Percentiles rank a stretch among this genome's conserved stretches.
phyloP scores from a whole-genome alignment of 106 monocot genomes.

The Dendrobium huoshanense region DNA sequence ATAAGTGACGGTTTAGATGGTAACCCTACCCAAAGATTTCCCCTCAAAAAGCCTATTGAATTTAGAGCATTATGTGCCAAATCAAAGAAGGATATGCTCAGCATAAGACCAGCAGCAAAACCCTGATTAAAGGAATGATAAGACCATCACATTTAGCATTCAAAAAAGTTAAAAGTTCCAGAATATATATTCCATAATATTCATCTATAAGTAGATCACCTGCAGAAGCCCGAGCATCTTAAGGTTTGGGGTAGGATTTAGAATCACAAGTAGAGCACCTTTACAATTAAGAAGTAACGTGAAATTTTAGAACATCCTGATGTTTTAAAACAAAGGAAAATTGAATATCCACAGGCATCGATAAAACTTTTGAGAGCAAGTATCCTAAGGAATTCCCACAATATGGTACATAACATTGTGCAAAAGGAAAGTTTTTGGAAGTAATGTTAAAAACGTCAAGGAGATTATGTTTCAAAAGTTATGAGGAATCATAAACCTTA shows the following conservation, averaged over 20 bases:
- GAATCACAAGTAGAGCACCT: constrained; percentile 85
- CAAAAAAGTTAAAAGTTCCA: background rate
- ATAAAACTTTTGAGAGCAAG: background rate
- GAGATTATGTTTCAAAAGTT: background rate
- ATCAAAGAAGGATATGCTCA: constrained; percentile 97
- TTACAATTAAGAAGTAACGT: constrained; percentile 5
- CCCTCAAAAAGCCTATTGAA: constrained; percentile 94
- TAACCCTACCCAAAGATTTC: constrained; percentile 82
- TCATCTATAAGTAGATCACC: constrained; percentile 28
- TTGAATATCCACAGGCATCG: background rate
- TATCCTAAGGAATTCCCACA: background rate
- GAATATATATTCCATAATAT: background rate
- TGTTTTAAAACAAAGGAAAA: background rate
- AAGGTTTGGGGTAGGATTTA: constrained; percentile 22
- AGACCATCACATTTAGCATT: background rate
- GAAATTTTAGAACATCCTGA: background rate
- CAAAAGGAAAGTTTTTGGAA: background rate
- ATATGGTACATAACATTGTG: background rate
- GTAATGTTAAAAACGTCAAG: background rate
- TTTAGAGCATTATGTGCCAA: constrained; percentile 96
- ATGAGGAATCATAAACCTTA: background rate
- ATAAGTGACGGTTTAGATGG: background rate
- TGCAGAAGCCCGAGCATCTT: constrained; percentile 94
- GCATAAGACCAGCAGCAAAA: constrained; percentile 98
- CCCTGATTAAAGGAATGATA: constrained; percentile 41